phyloP scores from a whole-genome alignment of 1,284 basidiomycete species.

The Phellinidium pouzarii region DNA sequence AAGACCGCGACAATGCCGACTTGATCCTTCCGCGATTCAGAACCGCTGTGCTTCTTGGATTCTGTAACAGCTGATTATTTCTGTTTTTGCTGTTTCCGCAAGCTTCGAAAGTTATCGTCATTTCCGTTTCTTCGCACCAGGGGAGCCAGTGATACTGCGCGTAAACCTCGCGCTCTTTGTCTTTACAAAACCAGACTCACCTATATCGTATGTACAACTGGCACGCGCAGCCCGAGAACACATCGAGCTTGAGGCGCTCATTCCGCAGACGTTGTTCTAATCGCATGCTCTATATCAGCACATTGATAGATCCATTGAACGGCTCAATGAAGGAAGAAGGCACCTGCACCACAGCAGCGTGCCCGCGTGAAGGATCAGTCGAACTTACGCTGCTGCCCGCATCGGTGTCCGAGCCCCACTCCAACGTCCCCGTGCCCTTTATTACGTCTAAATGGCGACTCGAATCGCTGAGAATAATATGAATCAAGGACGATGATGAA shows the following conservation, averaged over 20 bases:
- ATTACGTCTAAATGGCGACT: too few species aligned
- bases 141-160: not conserved
- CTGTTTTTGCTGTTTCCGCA: too few species aligned
- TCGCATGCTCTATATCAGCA: not conserved
- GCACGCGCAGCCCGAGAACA: not conserved
- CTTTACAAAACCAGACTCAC: not conserved
- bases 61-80: not conserved
- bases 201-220: not conserved
- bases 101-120: not conserved
- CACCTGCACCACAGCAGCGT: constrained; percentile 9
- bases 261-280: constrained; percentile 4
- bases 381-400: not conserved
- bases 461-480: not conserved
- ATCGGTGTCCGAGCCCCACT: constrained; percentile 1
- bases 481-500: constrained; percentile 6
- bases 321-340: constrained; percentile 3
- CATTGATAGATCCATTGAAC: not conserved
- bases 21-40: not conserved
- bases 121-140: constrained; percentile 5
- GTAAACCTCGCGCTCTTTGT: not conserved
- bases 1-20: not conserved
- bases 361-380: constrained; percentile 4
- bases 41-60: constrained; percentile 7
- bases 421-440: not conserved
- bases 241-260: not conserved